Evolutionary conservation across 1,284 basidiomycete genomes (phyloP).

Genomic region (Pascua sp.): DNA sequence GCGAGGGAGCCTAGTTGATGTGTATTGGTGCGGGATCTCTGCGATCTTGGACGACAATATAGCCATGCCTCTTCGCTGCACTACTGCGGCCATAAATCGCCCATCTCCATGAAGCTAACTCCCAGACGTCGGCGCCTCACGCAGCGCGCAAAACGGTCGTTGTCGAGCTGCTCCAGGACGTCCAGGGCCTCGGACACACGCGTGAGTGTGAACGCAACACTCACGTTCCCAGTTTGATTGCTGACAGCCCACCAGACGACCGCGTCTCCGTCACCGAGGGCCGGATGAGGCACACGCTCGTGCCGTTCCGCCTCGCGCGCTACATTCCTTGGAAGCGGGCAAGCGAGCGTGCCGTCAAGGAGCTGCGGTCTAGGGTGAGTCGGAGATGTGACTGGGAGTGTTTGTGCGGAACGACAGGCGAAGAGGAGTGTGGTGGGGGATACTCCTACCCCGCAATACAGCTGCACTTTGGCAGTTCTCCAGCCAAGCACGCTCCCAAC

Average conservation of each 20-base stretch:
- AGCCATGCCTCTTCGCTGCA: too few species aligned
- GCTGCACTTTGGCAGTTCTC: too few species aligned
- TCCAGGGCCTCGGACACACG: constrained; percentile 29
- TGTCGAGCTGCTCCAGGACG: constrained; percentile 37
- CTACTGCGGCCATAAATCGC: neutral
- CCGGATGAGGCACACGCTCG: constrained; percentile 34
- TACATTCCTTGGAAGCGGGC: constrained; percentile 29
- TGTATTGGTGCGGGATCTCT: too few species aligned
- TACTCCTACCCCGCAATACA: too few species aligned
- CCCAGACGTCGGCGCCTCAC: constrained; percentile 6
- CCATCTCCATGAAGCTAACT: neutral
- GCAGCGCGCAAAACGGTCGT: constrained; percentile 15
- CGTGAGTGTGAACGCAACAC: constrained; percentile 35
- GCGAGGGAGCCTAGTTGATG: too few species aligned
- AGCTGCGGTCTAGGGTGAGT: too few species aligned
- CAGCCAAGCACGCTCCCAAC: too few species aligned
- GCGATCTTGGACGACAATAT: too few species aligned
- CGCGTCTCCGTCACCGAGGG: constrained; percentile 34
- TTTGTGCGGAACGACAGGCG: too few species aligned
- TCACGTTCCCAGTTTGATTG: constrained; percentile 46
- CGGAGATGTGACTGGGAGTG: neutral
- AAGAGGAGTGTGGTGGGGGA: too few species aligned
- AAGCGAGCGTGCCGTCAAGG: too few species aligned
- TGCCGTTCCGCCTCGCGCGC: constrained; percentile 30
- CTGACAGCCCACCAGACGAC: constrained; percentile 53